Percentiles rank a stretch among this genome's conserved stretches.
Conservation (phyloP, 2,329 filamentous ascomycete species). For the Botrytis pseudocinerea region DNA sequence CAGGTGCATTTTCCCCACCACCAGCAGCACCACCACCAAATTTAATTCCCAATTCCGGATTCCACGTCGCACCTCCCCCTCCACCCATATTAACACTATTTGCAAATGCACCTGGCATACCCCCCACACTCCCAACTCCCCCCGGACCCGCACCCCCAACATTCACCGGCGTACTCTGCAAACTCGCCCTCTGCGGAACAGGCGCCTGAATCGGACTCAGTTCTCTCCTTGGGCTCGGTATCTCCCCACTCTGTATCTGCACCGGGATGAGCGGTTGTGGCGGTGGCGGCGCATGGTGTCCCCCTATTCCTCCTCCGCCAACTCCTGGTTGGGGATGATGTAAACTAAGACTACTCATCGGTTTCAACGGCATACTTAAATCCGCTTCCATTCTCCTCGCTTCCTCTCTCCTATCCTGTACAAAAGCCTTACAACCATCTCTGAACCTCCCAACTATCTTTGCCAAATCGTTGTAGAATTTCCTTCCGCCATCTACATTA, state of each 20-base stretch:
- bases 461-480: constrained; percentile 95
- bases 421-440: constrained; percentile 77
- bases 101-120: neutral
- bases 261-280: constrained; percentile 34
- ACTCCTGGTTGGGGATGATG: constrained; percentile 35
- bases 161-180: constrained; percentile 43
- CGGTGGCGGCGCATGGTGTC: constrained; percentile 37
- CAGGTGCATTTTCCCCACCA: neutral
- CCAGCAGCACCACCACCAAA: constrained; percentile 55
- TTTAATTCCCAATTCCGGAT: constrained; percentile 76
- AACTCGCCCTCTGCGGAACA: constrained; percentile 25
- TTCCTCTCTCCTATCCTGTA: constrained; percentile 77
- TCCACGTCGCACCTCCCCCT: constrained; percentile 60
- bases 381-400: constrained; percentile 69
- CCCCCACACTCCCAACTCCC: neutral
- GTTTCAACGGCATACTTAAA: constrained; percentile 18
- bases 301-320: neutral
- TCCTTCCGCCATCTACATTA: constrained; percentile 86
- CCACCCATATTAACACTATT: neutral
- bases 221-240: neutral
- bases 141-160: neutral
- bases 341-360: constrained; percentile 20
- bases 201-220: constrained; percentile 17
- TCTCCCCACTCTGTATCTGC: neutral
- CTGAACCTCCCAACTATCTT: constrained; percentile 84